These are phyloP conservation scores for Acacia acuminata DNA, from an alignment of 306 rosid genomes.

Conservation along the genomic window DNA sequence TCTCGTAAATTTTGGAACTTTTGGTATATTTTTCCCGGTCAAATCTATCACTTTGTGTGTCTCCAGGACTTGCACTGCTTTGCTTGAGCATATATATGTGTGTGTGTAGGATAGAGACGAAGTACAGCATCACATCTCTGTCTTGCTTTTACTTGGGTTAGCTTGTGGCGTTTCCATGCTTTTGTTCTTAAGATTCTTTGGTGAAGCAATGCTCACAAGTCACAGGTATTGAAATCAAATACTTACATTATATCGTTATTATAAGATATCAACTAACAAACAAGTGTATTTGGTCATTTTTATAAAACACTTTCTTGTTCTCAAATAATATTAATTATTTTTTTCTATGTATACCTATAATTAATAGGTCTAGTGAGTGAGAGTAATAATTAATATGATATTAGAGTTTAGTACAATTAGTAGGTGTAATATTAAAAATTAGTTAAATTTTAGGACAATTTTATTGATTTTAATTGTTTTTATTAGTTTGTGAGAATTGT, in stretches of 20 bases:
- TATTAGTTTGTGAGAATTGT: too few species aligned
- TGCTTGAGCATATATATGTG: slow-evolving; percentile 11
- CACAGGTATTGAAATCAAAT: slow-evolving; percentile 16
- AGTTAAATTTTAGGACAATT: too few species aligned
- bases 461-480: too few species aligned
- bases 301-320: too few species aligned
- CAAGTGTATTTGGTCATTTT: too few species aligned
- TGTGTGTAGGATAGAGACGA: slow-evolving; percentile 75
- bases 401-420: too few species aligned
- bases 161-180: slow-evolving; percentile 77
- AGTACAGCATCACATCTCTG: slow-evolving; percentile 76
- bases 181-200: slow-evolving; percentile 67
- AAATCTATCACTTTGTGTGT: slow-evolving; percentile 23
- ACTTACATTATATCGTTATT: neutral
- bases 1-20: neutral
- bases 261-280: too few species aligned
- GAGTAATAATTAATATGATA: too few species aligned
- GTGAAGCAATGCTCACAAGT: slow-evolving; percentile 74
- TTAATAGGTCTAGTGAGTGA: too few species aligned
- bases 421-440: too few species aligned
- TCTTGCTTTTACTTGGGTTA: slow-evolving; percentile 82
- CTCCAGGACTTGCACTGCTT: slow-evolving; percentile 22
- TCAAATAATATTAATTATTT: too few species aligned
- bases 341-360: too few species aligned
- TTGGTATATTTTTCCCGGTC: neutral